These are phyloP conservation scores for Simmondsia chinensis DNA, from an alignment of 148 eudicot species.

Conservation along the genomic window DNA sequence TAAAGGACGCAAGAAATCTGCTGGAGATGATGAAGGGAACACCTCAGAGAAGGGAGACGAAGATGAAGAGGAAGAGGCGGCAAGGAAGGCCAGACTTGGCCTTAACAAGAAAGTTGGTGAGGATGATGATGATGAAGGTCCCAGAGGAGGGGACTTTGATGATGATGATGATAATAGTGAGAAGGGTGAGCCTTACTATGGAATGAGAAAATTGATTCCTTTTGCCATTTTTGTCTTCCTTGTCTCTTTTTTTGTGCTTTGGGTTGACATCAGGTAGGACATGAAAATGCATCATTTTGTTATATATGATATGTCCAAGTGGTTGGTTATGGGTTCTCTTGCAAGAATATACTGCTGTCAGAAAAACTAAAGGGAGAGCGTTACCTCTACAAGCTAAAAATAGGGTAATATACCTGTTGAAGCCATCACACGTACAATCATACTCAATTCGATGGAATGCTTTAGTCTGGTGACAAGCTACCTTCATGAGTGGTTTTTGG, in stretches of 20 bases:
- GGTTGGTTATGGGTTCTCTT: too few species aligned
- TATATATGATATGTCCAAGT: too few species aligned
- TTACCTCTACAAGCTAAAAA: too few species aligned
- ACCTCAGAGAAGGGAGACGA: constrained; percentile 77
- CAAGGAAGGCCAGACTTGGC: constrained; percentile 49
- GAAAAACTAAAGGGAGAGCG: too few species aligned
- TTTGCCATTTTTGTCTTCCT: background rate
- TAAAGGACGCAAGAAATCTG: constrained; percentile 53
- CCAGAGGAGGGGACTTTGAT: constrained; percentile 80
- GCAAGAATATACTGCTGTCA: too few species aligned
- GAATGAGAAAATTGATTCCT: background rate
- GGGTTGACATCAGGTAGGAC: background rate
- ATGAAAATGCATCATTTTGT: too few species aligned
- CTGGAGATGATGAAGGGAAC: constrained; percentile 63
- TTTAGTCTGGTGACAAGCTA: too few species aligned
- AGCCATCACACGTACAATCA: too few species aligned
- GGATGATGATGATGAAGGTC: constrained; percentile 76
- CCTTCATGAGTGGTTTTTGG: too few species aligned
- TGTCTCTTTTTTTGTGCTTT: background rate
- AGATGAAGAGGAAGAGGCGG: constrained; percentile 74
- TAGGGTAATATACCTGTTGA: too few species aligned
- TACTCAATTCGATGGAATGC: too few species aligned
- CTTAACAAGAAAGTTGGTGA: constrained; percentile 52
- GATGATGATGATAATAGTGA: constrained; percentile 84
- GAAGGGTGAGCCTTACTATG: constrained; percentile 48